phyloP scores from a whole-genome alignment of 2,329 filamentous ascomycete species.

The Aspergillus bombycis region DNA sequence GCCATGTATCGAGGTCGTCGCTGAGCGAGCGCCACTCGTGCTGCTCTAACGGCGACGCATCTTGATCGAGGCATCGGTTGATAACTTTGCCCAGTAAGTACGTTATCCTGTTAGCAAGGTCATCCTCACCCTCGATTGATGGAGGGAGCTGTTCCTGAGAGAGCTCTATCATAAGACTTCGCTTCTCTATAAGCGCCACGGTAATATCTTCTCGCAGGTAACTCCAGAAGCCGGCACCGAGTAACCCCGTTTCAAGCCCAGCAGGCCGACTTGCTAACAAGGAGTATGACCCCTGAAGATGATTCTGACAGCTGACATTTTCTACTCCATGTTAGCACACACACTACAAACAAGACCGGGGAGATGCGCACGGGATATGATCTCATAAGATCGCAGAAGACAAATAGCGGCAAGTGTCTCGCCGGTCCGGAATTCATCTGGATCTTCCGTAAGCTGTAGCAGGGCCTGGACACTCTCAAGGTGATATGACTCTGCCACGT shows the following conservation, averaged over 20 bases:
- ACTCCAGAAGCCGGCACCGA: constrained; percentile 54
- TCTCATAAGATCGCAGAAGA: constrained; percentile 54
- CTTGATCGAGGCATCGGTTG: constrained; percentile 40
- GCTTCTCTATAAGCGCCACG: constrained; percentile 52
- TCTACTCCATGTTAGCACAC: constrained; percentile 25
- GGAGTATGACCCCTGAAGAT: constrained; percentile 53
- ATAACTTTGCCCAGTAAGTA: constrained; percentile 50
- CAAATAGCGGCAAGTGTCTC: constrained; percentile 52
- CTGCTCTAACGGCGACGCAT: constrained; percentile 4
- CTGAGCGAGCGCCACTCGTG: constrained; percentile 21
- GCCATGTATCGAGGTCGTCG: constrained; percentile 35
- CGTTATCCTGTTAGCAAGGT: constrained; percentile 47
- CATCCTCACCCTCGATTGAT: constrained; percentile 28
- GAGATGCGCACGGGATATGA: constrained; percentile 44
- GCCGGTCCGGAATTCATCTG: constrained; percentile 38
- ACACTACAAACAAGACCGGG: neutral
- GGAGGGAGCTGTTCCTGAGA: constrained; percentile 25
- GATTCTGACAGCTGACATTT: constrained; percentile 48
- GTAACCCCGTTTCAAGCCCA: constrained; percentile 30
- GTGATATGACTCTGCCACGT: constrained; percentile 46
- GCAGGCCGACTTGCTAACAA: constrained; percentile 39
- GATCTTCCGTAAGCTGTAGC: constrained; percentile 40
- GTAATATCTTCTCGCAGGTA: constrained; percentile 59
- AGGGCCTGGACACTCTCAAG: constrained; percentile 44
- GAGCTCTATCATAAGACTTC: constrained; percentile 47